Conservation (phyloP, 2,329 filamentous ascomycete genomes). For the Apiospora sp. region DNA sequence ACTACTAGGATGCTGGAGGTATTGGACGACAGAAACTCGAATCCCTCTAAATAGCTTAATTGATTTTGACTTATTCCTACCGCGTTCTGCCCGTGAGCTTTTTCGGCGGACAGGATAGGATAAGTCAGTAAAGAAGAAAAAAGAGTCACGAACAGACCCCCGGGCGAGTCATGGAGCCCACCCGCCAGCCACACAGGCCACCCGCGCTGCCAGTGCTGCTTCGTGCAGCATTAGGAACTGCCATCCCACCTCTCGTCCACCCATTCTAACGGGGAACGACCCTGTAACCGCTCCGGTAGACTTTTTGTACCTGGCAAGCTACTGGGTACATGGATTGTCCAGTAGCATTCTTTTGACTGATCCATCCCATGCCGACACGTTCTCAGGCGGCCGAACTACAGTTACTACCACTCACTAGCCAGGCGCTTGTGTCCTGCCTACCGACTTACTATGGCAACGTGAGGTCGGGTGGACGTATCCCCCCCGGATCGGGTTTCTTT, state of each 20-base stretch:
- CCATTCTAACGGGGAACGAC: constrained; percentile 6
- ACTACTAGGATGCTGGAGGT: neutral
- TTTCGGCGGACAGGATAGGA: neutral
- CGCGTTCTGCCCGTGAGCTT: neutral
- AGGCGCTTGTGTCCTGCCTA: neutral
- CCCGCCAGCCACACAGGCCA: constrained; percentile 19
- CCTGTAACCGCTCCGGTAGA: neutral
- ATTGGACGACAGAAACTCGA: neutral
- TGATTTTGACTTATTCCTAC: neutral
- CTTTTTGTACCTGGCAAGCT: constrained; percentile 8
- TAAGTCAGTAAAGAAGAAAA: neutral
- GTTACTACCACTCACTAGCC: neutral
- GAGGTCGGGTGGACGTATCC: constrained; percentile 8
- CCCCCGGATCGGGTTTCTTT: neutral
- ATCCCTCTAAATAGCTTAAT: neutral
- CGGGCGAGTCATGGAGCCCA: constrained; percentile 6
- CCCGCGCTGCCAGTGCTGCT: constrained; percentile 14
- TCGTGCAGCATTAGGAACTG: constrained; percentile 17
- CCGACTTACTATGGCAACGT: neutral
- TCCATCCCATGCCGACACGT: constrained; percentile 13
- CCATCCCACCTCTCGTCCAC: constrained; percentile 12
- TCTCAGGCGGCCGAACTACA: neutral
- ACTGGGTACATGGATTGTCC: constrained; percentile 15
- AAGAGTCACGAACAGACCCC: constrained; percentile 8
- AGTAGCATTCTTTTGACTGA: neutral